Evolutionary conservation across 1,139 yeast genomes (phyloP), one percentile per base, ranked within the genome.

Genomic region (Debaryomycetaceae sp.): DNA sequence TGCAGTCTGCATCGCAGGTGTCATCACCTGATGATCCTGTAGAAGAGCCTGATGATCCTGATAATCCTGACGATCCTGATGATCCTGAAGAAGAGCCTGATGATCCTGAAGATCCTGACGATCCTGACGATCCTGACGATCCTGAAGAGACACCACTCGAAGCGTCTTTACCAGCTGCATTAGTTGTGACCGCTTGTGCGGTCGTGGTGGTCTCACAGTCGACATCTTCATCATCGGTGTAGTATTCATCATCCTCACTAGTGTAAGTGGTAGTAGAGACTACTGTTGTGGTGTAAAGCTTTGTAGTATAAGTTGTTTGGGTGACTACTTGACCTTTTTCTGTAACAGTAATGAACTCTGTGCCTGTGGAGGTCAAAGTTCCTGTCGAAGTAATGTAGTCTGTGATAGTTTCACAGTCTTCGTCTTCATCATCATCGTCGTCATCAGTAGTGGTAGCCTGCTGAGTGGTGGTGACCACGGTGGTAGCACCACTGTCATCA

Each of bases 371-470:
- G 8, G 41, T 37, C 2, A 45, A 47, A 6, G 40, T 32, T 8
- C 29, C 31, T 13, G 52, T 45, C 5, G 33, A 40, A 17, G 47
- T 44, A 6, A 36, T 45, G 19, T 17, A 15, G 42, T 41, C 24
- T 38, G 16, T 30, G 31, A 22, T 41, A 40, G 31, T 43, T 32
- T 30, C 51, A 42, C 52, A 49, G 31, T 50, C 54, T 6, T 40
- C 48, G 35, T 46, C 50, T 14, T 42, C 49, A 31, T 44, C 48
- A 5, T 39, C 47, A 30, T 43, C 47, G 16, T 41, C 44, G 15
- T 44, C 46, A 24, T 38, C 31, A 24, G 17, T 16, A 6, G 32
- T 29, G 29, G 36, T 33, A 13, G 19, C 14, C 4, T 15, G 29
- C 11, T 17, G 22, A 33, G 36, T 37, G 15, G 38, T 34, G 16